Evolutionary conservation across 352 stramenopile species (phyloP).

Genomic region (Albugo candida): DNA sequence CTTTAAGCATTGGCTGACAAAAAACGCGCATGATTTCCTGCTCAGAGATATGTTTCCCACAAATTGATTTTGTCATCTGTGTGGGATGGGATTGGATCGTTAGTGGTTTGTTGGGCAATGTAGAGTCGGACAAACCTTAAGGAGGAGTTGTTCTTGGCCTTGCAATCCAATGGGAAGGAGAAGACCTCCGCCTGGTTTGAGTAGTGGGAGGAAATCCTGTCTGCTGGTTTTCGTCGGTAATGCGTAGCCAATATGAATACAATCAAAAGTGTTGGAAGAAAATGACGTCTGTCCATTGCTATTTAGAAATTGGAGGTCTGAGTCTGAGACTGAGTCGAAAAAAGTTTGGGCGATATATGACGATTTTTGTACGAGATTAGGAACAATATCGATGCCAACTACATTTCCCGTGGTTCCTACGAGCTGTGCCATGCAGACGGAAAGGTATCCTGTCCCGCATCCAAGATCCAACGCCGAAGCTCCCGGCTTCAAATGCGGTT

Average conservation of each 20-base stretch:
- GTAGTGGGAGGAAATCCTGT: constrained; percentile 36
- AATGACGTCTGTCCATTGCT: constrained; percentile 20
- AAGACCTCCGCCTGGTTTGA: constrained; percentile 49
- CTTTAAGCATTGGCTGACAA: constrained; percentile 68
- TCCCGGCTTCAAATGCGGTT: constrained; percentile 38
- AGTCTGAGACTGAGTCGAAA: not conserved
- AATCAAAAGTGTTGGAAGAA: constrained; percentile 19
- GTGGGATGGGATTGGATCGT: no score
- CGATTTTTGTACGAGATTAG: constrained; percentile 46
- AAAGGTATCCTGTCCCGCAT: constrained; percentile 60
- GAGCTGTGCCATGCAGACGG: constrained; percentile 56
- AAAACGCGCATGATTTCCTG: constrained; percentile 68
- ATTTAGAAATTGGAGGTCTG: no score
- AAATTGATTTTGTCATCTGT: no score
- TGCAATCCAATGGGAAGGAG: constrained; percentile 42
- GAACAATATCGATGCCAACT: constrained; percentile 60
- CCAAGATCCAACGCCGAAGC: constrained; percentile 49
- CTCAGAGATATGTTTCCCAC: constrained; percentile 19
- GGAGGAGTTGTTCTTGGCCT: constrained; percentile 49
- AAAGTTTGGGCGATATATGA: constrained; percentile 18
- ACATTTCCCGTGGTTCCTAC: constrained; percentile 32
- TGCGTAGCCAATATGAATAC: constrained; percentile 62
- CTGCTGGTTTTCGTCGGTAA: constrained; percentile 56
- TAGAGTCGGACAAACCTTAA: constrained; percentile 25
- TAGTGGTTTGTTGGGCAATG: no score